phyloP scores from a whole-genome alignment of 1,284 basidiomycete species.

The Trichosporon faecale region DNA sequence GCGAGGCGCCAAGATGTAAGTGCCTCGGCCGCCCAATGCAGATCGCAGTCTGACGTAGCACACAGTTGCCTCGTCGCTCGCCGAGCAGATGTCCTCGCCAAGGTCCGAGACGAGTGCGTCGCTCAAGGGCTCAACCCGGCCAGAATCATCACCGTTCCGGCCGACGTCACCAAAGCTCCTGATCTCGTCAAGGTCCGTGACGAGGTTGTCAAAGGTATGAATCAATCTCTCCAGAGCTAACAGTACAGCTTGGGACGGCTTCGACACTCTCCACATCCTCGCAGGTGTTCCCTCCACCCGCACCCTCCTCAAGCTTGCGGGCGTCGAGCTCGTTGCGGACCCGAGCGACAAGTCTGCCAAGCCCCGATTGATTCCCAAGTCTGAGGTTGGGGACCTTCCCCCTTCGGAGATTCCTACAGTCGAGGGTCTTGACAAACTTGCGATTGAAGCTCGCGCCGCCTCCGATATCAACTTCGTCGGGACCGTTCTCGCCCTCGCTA shows the following conservation, averaged over 20 bases:
- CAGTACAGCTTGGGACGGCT: slow-evolving; percentile 67
- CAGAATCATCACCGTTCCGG: slow-evolving; percentile 54
- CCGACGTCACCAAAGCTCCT: slow-evolving; percentile 65
- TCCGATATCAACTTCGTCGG: slow-evolving; percentile 55
- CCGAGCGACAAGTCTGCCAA: neutral
- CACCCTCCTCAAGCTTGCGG: slow-evolving; percentile 71
- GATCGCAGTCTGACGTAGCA: neutral
- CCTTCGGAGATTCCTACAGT: slow-evolving; percentile 23
- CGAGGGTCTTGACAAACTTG: slow-evolving; percentile 49
- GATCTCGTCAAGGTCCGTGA: slow-evolving; percentile 67
- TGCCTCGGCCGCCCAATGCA: neutral
- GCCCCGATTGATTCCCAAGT: slow-evolving; percentile 18
- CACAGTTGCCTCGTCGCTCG: slow-evolving; percentile 68
- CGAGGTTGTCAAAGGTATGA: slow-evolving; percentile 60
- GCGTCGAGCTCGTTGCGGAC: slow-evolving; percentile 55
- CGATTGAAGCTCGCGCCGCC: slow-evolving; percentile 47
- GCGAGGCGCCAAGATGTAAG: slow-evolving; percentile 65
- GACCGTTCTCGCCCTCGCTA: slow-evolving; percentile 53
- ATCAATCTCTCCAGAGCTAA: neutral
- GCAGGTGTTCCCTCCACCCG: slow-evolving; percentile 82
- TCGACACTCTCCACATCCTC: slow-evolving; percentile 79
- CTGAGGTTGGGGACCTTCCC: neutral
- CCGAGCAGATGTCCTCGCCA: slow-evolving; percentile 59
- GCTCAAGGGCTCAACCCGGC: slow-evolving; percentile 36
- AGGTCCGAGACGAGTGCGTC: slow-evolving; percentile 64